Conservation (phyloP, 805 yeast genomes). For the Citeromyces matritensis region DNA sequence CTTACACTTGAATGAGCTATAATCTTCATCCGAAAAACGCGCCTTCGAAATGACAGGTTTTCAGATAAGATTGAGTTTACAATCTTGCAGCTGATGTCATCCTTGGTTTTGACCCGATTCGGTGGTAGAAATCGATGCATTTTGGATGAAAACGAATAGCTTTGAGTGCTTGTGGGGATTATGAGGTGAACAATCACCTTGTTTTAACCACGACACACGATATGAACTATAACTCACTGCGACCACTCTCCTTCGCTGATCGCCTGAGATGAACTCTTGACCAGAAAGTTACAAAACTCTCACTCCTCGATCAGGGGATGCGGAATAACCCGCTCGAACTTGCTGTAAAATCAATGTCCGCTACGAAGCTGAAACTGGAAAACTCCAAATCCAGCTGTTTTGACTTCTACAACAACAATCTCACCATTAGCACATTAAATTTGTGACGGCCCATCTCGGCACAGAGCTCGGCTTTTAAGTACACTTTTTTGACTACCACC, state of each 20-base stretch:
- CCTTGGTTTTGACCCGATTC: too few relatives aligned
- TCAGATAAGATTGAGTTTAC: too few relatives aligned
- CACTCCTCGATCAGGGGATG: conserved; percentile 32
- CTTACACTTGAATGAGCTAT: too few relatives aligned
- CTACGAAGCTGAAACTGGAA: conserved; percentile 7
- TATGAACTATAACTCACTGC: conserved; percentile 6
- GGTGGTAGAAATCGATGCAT: too few relatives aligned
- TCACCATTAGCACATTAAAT: conserved; percentile 8
- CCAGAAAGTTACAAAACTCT: conserved; percentile 7
- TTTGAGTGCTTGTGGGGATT: too few relatives aligned
- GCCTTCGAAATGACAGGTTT: too few relatives aligned
- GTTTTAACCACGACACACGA: conserved; percentile 4
- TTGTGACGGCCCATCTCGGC: conserved; percentile 24
- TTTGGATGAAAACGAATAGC: too few relatives aligned
- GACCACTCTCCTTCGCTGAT: conserved; percentile 21
- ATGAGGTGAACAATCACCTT: conserved; percentile 19
- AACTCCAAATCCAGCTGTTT: conserved; percentile 4
- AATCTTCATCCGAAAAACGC: too few relatives aligned
- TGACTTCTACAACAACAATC: conserved; percentile 8
- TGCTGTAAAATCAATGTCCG: conserved; percentile 18
- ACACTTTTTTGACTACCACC: conserved; percentile 49
- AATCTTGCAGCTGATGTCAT: too few relatives aligned
- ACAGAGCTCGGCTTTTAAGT: conserved; percentile 51
- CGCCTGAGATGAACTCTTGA: conserved; percentile 32
- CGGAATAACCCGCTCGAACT: conserved; percentile 40